Percentiles rank a stretch among this genome's conserved stretches.
Conservation (phyloP, 805 yeast genomes). For the Saccharomycopsis sp. region DNA sequence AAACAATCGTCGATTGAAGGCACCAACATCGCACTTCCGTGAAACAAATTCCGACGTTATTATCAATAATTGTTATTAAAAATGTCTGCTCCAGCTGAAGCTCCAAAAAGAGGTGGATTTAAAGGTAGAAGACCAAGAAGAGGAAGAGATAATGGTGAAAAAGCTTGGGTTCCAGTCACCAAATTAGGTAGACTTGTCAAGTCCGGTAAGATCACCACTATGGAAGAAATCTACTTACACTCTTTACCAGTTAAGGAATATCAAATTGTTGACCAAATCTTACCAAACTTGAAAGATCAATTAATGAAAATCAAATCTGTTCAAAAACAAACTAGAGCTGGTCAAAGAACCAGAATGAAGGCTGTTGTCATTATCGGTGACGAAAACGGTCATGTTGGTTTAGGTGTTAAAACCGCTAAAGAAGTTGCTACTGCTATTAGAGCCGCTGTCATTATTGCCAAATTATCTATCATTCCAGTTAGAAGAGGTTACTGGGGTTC, state of each 20-base stretch:
- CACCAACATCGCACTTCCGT: conserved; percentile 45
- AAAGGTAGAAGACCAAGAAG: conserved; percentile 45
- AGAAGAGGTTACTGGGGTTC: conserved; percentile 99
- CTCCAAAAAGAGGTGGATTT: conserved; percentile 41
- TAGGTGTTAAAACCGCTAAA: conserved; percentile 99
- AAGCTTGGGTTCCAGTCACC: conserved; percentile 99
- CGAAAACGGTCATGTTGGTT: conserved; percentile 99
- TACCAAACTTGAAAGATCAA: conserved; percentile 95
- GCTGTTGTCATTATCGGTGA: conserved; percentile 99
- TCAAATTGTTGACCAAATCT: conserved; percentile 95
- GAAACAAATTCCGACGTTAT: conserved; percentile 35
- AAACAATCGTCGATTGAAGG: conserved; percentile 38
- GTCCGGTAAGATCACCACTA: conserved; percentile 93
- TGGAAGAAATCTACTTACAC: conserved; percentile 99
- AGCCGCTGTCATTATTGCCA: conserved; percentile 99
- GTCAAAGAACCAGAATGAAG: conserved; percentile 99
- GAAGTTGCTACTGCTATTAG: conserved; percentile 99
- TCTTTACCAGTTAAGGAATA: conserved; percentile 98
- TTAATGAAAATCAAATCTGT: conserved; percentile 99
- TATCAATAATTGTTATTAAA: conserved; percentile 16
- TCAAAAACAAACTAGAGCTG: conserved; percentile 99
- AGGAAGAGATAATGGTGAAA: conserved; percentile 81
- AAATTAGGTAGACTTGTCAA: conserved; percentile 99
- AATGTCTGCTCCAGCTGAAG: conserved; percentile 18
- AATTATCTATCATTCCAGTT: conserved; percentile 97